Percentiles rank a stretch among this genome's conserved stretches.
These are phyloP conservation scores for Magnusiomyces suaveolens DNA, from an alignment of 1,139 yeast species.

Conservation along the genomic window DNA sequence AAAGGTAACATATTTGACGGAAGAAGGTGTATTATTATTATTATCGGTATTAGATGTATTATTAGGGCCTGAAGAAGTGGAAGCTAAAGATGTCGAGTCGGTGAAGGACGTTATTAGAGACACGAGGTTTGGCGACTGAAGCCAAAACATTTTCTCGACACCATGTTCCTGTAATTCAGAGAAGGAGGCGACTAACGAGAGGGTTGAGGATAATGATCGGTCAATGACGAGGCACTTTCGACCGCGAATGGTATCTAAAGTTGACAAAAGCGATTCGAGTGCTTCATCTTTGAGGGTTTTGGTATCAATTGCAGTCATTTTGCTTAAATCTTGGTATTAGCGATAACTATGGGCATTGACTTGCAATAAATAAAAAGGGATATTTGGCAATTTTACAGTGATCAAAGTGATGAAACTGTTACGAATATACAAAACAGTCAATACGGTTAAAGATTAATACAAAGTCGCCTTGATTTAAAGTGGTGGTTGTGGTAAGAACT, in stretches of 20 bases:
- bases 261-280: conserved; percentile 23
- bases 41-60: too few species aligned
- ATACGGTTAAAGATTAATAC: too few species aligned
- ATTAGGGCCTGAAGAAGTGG: background rate
- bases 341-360: too few species aligned
- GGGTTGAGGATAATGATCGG: conserved; percentile 42
- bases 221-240: conserved; percentile 45
- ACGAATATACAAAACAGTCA: too few species aligned
- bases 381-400: too few species aligned
- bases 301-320: conserved; percentile 19
- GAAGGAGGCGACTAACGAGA: conserved; percentile 56
- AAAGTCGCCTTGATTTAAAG: background rate
- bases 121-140: conserved; percentile 27
- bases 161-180: conserved; percentile 44
- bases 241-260: conserved; percentile 29
- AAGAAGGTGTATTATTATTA: too few species aligned
- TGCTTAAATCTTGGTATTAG: background rate
- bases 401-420: too few species aligned
- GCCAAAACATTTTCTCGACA: conserved; percentile 54
- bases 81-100: conserved; percentile 18
- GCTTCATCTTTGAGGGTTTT: conserved; percentile 26
- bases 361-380: too few species aligned
- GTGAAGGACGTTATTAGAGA: conserved; percentile 24
- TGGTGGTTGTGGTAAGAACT: background rate
- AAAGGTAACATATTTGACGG: conserved; percentile 11